Percentiles rank a stretch among this genome's conserved stretches.
These are phyloP conservation scores for Pestalotiopsis fici DNA, from an alignment of 2,329 filamentous ascomycete genomes.

Conservation along the genomic window DNA sequence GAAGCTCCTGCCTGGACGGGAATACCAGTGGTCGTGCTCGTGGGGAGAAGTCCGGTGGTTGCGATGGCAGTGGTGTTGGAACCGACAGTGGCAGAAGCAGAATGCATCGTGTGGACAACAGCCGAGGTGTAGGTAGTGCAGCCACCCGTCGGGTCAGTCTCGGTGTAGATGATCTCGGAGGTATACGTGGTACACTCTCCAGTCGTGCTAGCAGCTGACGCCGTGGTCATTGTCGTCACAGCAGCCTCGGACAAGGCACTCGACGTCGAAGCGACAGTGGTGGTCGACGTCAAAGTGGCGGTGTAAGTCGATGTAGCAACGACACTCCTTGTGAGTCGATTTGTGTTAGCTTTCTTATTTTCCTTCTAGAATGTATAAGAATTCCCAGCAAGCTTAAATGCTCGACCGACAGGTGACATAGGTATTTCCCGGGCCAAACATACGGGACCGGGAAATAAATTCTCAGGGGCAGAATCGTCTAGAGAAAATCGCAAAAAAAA, in stretches of 20 bases:
- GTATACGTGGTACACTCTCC: not conserved
- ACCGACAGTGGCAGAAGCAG: conserved; percentile 10
- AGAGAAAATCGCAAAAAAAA: too few relatives aligned
- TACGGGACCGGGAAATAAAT: too few relatives aligned
- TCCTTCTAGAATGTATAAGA: too few relatives aligned
- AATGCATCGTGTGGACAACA: conserved; percentile 7
- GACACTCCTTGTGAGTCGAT: too few relatives aligned
- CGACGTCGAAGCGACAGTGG: conserved; percentile 18
- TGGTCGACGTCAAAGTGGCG: conserved; percentile 29
- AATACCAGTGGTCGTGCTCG: not conserved
- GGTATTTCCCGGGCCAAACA: too few relatives aligned
- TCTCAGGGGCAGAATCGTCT: too few relatives aligned
- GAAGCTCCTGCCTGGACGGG: conserved; percentile 7
- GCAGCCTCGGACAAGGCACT: conserved; percentile 12
- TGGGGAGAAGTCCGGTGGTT: not conserved
- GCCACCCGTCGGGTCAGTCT: not conserved
- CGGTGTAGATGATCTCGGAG: conserved; percentile 1
- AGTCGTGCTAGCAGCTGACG: conserved; percentile 7
- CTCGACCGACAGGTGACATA: too few relatives aligned
- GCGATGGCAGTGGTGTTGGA: not conserved
- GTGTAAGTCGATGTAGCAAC: conserved; percentile 30
- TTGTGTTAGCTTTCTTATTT: too few relatives aligned
- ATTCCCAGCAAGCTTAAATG: too few relatives aligned
- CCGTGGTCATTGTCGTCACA: conserved; percentile 13
- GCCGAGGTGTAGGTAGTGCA: conserved; percentile 13